Conservation (phyloP, 352 stramenopile species). For the Phytophthora sp. region DNA sequence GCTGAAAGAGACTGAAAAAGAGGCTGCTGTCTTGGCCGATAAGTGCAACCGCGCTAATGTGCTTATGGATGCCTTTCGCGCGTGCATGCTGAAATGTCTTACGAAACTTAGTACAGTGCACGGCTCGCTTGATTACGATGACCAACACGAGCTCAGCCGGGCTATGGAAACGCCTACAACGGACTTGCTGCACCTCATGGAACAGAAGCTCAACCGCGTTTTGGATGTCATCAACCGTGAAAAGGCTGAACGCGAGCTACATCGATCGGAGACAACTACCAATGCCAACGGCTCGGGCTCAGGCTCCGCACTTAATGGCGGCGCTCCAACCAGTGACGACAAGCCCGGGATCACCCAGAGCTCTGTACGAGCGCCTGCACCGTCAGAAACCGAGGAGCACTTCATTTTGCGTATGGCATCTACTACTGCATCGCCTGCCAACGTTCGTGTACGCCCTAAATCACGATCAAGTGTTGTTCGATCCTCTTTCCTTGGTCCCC, state of each 20-base stretch:
- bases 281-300: slow-evolving; percentile 27
- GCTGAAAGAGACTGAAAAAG: slow-evolving; percentile 87
- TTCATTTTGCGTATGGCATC: slow-evolving; percentile 87
- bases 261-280: slow-evolving; percentile 64
- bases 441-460: slow-evolving; percentile 81
- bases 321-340: slow-evolving; percentile 29
- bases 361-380: slow-evolving; percentile 58
- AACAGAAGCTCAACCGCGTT: slow-evolving; percentile 85
- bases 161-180: slow-evolving; percentile 72
- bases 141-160: slow-evolving; percentile 71
- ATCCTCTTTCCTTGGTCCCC: slow-evolving; percentile 30
- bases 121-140: slow-evolving; percentile 75
- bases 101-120: slow-evolving; percentile 76
- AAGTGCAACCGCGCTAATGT: slow-evolving; percentile 81
- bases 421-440: slow-evolving; percentile 64
- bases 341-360: slow-evolving; percentile 38
- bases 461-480: slow-evolving; percentile 43
- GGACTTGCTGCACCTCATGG: slow-evolving; percentile 78
- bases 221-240: slow-evolving; percentile 86
- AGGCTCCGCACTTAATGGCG: slow-evolving; percentile 22
- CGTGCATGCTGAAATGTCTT: slow-evolving; percentile 85
- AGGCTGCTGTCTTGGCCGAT: slow-evolving; percentile 65
- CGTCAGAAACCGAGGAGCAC: slow-evolving; percentile 80
- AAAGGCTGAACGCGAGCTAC: slow-evolving; percentile 80
- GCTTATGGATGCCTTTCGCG: slow-evolving; percentile 82